phyloP scores from a whole-genome alignment of 495 filamentous ascomycete genomes.

The Neurospora terricola region DNA sequence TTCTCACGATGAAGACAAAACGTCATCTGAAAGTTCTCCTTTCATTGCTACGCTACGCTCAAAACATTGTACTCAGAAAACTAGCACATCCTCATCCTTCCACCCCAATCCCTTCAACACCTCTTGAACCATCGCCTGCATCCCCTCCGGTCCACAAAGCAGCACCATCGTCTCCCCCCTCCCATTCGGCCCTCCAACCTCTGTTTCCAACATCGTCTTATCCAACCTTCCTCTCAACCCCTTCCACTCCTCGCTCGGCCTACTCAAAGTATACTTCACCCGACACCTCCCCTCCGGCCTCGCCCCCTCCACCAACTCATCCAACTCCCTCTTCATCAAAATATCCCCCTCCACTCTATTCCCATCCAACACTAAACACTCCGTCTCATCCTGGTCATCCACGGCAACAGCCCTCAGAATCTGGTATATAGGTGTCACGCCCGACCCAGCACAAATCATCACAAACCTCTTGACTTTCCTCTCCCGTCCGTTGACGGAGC shows the following conservation, averaged over 20 bases:
- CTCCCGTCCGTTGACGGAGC: slow-evolving; percentile 49
- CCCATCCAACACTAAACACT: slow-evolving; percentile 67
- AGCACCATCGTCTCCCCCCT: slow-evolving; percentile 55
- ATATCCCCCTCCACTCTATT: slow-evolving; percentile 80
- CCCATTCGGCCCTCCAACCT: slow-evolving; percentile 33
- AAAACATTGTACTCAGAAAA: slow-evolving; percentile 47
- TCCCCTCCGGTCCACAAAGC: slow-evolving; percentile 70
- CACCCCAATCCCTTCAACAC: slow-evolving; percentile 63
- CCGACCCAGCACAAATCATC: slow-evolving; percentile 87
- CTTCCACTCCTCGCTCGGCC: slow-evolving; percentile 52
- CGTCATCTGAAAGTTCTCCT: neutral
- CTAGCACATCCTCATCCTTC: slow-evolving; percentile 68
- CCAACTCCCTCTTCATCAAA: slow-evolving; percentile 67
- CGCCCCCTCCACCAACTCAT: slow-evolving; percentile 44
- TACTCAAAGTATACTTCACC: slow-evolving; percentile 65
- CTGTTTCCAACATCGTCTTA: slow-evolving; percentile 48
- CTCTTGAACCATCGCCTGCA: slow-evolving; percentile 60
- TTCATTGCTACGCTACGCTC: neutral
- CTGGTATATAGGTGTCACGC: slow-evolving; percentile 88
- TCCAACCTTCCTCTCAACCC: slow-evolving; percentile 64
- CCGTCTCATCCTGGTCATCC: slow-evolving; percentile 33
- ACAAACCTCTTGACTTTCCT: slow-evolving; percentile 57
- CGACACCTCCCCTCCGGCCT: slow-evolving; percentile 46
- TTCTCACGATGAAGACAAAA: neutral
- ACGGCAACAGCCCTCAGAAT: slow-evolving; percentile 63